These are phyloP conservation scores for Cylindrodendrum hubeiense DNA, from an alignment of 2,329 filamentous ascomycete species.

Conservation along the genomic window DNA sequence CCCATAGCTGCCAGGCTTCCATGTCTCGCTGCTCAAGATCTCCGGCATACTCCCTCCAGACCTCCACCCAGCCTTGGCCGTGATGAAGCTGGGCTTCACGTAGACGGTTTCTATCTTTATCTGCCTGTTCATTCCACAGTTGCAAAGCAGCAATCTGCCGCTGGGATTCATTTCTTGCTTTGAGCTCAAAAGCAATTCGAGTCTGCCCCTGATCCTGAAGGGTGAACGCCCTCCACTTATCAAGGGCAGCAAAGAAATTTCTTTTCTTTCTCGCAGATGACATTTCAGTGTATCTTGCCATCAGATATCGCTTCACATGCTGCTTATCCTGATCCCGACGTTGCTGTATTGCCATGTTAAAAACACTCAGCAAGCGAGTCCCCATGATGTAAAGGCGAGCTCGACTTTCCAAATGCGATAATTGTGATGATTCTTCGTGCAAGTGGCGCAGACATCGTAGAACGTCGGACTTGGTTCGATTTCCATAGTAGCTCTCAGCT, in stretches of 20 bases:
- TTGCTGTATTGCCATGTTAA: slow-evolving; percentile 42
- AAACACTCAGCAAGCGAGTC: slow-evolving; percentile 43
- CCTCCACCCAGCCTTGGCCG: slow-evolving; percentile 33
- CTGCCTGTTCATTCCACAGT: slow-evolving; percentile 38
- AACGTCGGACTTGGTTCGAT: slow-evolving; percentile 29
- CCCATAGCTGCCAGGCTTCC: slow-evolving; percentile 49
- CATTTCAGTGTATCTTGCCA: slow-evolving; percentile 51
- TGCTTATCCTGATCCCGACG: slow-evolving; percentile 45
- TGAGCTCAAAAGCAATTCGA: slow-evolving; percentile 32
- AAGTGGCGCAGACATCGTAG: slow-evolving; percentile 27
- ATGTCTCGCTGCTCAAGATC: slow-evolving; percentile 41
- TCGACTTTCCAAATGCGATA: slow-evolving; percentile 39
- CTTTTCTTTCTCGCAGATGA: slow-evolving; percentile 49
- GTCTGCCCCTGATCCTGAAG: slow-evolving; percentile 22
- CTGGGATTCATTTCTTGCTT: slow-evolving; percentile 19
- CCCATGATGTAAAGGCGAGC: slow-evolving; percentile 49
- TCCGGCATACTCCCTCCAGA: slow-evolving; percentile 40
- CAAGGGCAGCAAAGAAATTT: slow-evolving; percentile 48
- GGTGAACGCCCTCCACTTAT: slow-evolving; percentile 45
- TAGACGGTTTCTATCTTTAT: slow-evolving; percentile 31
- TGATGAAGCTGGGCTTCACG: slow-evolving; percentile 37
- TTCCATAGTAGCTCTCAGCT: slow-evolving; percentile 31
- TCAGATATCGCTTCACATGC: slow-evolving; percentile 49
- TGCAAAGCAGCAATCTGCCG: slow-evolving; percentile 26
- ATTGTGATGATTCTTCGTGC: slow-evolving; percentile 23